Evolutionary conservation across 441 rosid genomes (phyloP).

Genomic region (Gossypium gossypioides): DNA sequence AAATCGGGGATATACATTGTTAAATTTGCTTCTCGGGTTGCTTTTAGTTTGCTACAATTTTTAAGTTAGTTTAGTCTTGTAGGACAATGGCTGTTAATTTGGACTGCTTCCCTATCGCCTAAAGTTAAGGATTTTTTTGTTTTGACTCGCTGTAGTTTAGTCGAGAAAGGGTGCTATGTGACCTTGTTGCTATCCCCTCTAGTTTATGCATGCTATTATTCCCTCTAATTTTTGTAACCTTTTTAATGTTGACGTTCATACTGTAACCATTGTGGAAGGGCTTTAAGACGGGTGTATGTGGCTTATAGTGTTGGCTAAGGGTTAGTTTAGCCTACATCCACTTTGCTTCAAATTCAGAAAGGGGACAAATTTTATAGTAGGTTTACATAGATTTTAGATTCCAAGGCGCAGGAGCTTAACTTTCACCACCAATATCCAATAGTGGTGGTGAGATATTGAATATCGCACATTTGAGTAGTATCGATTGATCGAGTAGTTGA

Average conservation of each 20-base stretch:
- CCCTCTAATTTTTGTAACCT: too few relatives aligned
- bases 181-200: too few relatives aligned
- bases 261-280: not conserved
- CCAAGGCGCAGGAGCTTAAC: not conserved
- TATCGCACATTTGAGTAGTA: not conserved
- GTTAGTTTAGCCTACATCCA: not conserved
- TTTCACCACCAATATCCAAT: not conserved
- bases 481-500: not conserved
- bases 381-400: too few relatives aligned
- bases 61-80: too few relatives aligned
- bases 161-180: too few relatives aligned
- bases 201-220: too few relatives aligned
- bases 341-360: not conserved
- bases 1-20: not conserved
- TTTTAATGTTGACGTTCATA: not conserved
- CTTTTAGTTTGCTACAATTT: too few relatives aligned
- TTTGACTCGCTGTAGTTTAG: too few relatives aligned
- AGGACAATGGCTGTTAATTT: too few relatives aligned
- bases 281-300: not conserved
- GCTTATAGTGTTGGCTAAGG: not conserved
- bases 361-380: not conserved
- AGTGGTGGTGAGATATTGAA: not conserved
- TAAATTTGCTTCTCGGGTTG: not conserved
- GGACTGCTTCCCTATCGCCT: too few relatives aligned
- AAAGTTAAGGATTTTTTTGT: too few relatives aligned